These are phyloP conservation scores for Sugiyamaella boreocaroliniensis DNA, from an alignment of 805 yeast species.

Conservation along the genomic window DNA sequence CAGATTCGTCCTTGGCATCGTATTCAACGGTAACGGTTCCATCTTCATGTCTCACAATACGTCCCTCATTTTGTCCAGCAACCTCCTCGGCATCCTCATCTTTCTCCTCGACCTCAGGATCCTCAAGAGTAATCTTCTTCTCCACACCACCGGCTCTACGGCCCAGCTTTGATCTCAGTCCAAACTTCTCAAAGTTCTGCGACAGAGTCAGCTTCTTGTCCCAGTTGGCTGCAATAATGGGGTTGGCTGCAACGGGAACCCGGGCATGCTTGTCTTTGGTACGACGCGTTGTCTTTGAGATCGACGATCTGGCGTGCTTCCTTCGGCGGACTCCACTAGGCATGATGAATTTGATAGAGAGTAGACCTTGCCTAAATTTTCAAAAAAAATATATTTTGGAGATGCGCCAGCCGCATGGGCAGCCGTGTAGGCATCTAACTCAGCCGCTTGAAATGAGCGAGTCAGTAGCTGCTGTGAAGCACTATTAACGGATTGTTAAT, in stretches of 20 bases:
- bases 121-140: slow-evolving; percentile 29
- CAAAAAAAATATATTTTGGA: neutral
- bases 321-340: slow-evolving; percentile 65
- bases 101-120: slow-evolving; percentile 29
- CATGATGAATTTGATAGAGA: slow-evolving; percentile 19
- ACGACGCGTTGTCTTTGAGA: slow-evolving; percentile 62
- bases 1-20: slow-evolving; percentile 44
- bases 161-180: slow-evolving; percentile 63
- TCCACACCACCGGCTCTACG: slow-evolving; percentile 78
- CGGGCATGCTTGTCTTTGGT: slow-evolving; percentile 64
- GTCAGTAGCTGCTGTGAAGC: too few relatives aligned
- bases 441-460: neutral
- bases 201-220: slow-evolving; percentile 70
- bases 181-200: slow-evolving; percentile 81
- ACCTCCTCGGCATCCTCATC: slow-evolving; percentile 36
- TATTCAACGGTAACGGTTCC: slow-evolving; percentile 66
- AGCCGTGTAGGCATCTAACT: neutral
- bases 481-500: too few relatives aligned
- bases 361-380: neutral
- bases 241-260: slow-evolving; percentile 60
- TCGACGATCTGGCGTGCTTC: slow-evolving; percentile 70
- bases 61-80: slow-evolving; percentile 41
- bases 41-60: slow-evolving; percentile 60
- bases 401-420: neutral
- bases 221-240: slow-evolving; percentile 87